phyloP scores from a whole-genome alignment of 495 filamentous ascomycete genomes.

The Cudoniella acicularis region DNA sequence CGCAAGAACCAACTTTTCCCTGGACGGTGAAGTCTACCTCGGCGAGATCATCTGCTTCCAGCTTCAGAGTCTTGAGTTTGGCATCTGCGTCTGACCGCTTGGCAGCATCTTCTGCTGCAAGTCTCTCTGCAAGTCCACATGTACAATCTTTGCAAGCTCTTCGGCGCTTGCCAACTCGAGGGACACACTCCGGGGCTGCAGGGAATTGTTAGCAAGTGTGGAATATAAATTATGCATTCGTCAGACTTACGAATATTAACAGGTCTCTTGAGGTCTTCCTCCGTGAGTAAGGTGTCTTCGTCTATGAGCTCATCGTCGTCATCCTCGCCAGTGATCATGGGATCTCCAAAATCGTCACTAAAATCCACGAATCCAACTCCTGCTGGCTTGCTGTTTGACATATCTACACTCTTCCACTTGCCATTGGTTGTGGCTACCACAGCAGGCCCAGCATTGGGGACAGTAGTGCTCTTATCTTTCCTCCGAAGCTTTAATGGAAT shows the following conservation, averaged over 20 bases:
- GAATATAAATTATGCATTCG: background rate
- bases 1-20: slow-evolving; percentile 90
- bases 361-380: slow-evolving; percentile 74
- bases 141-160: slow-evolving; percentile 98
- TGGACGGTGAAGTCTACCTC: slow-evolving; percentile 95
- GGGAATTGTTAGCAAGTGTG: slow-evolving; percentile 12
- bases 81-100: slow-evolving; percentile 56
- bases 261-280: slow-evolving; percentile 71
- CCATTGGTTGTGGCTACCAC: slow-evolving; percentile 23
- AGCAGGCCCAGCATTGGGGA: slow-evolving; percentile 20
- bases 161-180: slow-evolving; percentile 78
- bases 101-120: slow-evolving; percentile 77
- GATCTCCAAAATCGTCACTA: slow-evolving; percentile 60
- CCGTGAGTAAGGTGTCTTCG: slow-evolving; percentile 79
- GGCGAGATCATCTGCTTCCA: slow-evolving; percentile 71
- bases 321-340: slow-evolving; percentile 47
- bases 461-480: slow-evolving; percentile 50
- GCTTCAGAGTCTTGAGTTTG: slow-evolving; percentile 56
- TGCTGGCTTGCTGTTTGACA: slow-evolving; percentile 36
- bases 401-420: slow-evolving; percentile 40
- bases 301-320: slow-evolving; percentile 83
- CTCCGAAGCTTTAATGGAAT: slow-evolving; percentile 69
- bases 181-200: slow-evolving; percentile 76
- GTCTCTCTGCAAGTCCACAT: slow-evolving; percentile 75
- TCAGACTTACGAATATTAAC: slow-evolving; percentile 66